These are phyloP conservation scores for Trypanosoma melophagium DNA, from an alignment of 208 protist genomes.

Conservation along the genomic window DNA sequence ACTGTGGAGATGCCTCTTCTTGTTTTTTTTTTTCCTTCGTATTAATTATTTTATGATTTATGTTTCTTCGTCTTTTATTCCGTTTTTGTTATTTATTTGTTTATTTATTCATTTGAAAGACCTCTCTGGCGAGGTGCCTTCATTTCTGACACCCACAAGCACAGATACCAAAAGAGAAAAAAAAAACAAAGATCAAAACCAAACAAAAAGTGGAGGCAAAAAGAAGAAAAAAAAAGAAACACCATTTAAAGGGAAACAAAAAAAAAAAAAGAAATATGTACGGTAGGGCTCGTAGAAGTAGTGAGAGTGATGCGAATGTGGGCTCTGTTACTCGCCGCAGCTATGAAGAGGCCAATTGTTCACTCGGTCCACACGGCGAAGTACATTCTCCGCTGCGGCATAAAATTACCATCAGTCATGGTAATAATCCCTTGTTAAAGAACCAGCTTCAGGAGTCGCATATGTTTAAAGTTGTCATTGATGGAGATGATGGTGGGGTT, in stretches of 20 bases:
- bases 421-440: constrained; percentile 15
- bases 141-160: not conserved
- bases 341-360: not conserved
- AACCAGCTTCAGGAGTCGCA: constrained; percentile 55
- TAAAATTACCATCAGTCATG: constrained; percentile 22
- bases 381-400: not conserved
- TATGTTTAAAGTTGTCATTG: constrained; percentile 88
- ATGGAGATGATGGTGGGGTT: constrained; percentile 88
- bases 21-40: too few relatives aligned
- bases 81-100: not conserved
- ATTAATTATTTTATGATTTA: too few relatives aligned
- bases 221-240: not conserved
- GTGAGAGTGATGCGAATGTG: too few relatives aligned
- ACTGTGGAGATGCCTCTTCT: too few relatives aligned
- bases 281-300: too few relatives aligned
- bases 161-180: not conserved
- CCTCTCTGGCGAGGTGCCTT: too few relatives aligned
- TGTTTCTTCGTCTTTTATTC: too few relatives aligned
- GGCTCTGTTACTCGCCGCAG: too few relatives aligned
- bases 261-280: too few relatives aligned
- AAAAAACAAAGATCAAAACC: too few relatives aligned
- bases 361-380: not conserved
- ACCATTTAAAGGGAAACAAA: too few relatives aligned
- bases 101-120: not conserved
- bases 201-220: too few relatives aligned